Percentiles rank a stretch among this genome's conserved stretches.
phyloP scores from a whole-genome alignment of 2,329 filamentous ascomycete species.

The Beauveria asiatica region DNA sequence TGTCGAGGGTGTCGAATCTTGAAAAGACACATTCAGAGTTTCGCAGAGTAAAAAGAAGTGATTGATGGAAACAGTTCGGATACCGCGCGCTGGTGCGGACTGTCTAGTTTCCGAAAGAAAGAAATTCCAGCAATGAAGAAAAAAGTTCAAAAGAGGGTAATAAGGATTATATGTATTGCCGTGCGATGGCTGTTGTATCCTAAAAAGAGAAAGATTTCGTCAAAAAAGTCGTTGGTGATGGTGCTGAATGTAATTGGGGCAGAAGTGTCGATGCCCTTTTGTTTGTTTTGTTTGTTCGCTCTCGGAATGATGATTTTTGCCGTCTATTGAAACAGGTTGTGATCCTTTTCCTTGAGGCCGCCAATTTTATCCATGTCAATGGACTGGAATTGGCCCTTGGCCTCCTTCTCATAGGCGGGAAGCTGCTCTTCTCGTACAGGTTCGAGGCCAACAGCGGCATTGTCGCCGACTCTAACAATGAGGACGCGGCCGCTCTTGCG shows the following conservation, averaged over 20 bases:
- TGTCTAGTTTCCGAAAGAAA: neutral
- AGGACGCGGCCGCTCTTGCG: slow-evolving; percentile 80
- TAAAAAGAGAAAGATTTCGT: slow-evolving; percentile 13
- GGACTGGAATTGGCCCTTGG: slow-evolving; percentile 75
- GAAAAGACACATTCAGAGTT: neutral
- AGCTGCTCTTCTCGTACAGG: slow-evolving; percentile 73
- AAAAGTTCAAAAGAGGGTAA: slow-evolving; percentile 10
- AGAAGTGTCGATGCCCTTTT: neutral
- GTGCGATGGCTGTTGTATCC: slow-evolving; percentile 8
- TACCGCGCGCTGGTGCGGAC: neutral
- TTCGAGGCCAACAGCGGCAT: slow-evolving; percentile 76
- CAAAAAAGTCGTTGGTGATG: slow-evolving; percentile 8
- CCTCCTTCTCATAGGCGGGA: slow-evolving; percentile 81
- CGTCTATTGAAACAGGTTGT: slow-evolving; percentile 28
- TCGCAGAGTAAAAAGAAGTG: neutral
- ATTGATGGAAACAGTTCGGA: neutral
- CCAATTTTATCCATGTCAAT: slow-evolving; percentile 93
- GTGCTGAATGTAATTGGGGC: slow-evolving; percentile 8
- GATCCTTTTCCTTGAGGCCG: slow-evolving; percentile 83
- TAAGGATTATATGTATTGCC: slow-evolving; percentile 8
- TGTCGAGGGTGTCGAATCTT: neutral
- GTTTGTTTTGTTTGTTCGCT: slow-evolving; percentile 1
- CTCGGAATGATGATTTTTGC: neutral
- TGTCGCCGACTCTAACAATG: slow-evolving; percentile 83
- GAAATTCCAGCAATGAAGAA: neutral